Evolutionary conservation across 2,329 filamentous ascomycete species (phyloP).

Genomic region (Xenosphaeropsis pyriputrescens): DNA sequence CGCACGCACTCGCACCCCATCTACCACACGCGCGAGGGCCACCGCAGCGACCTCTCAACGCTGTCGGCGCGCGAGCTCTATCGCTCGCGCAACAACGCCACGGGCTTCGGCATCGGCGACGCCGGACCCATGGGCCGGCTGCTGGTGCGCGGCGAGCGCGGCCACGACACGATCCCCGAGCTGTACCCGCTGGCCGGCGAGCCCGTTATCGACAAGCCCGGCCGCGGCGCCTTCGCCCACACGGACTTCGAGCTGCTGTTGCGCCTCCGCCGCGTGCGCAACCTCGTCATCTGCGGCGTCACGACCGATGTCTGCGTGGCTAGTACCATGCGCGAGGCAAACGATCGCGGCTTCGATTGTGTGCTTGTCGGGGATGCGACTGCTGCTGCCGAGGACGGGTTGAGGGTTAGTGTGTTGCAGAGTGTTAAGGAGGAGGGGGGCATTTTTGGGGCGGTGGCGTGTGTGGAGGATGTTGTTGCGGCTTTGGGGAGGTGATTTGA

Average conservation of each 20-base stretch:
- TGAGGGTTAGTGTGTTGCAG: conserved; percentile 2
- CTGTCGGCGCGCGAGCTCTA: conserved; percentile 36
- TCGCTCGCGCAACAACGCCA: conserved; percentile 33
- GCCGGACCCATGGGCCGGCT: conserved; percentile 40
- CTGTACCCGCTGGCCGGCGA: conserved; percentile 15
- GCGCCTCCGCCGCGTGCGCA: conserved; percentile 16
- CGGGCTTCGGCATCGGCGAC: conserved; percentile 25
- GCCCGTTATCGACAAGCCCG: conserved; percentile 19
- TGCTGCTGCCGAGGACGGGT: conserved; percentile 5
- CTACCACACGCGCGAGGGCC: conserved; percentile 35
- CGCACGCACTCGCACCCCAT: conserved; percentile 25
- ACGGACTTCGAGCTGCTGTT: conserved; percentile 20
- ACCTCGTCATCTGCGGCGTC: conserved; percentile 18
- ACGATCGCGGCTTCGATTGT: conserved; percentile 19
- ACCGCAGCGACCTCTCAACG: conserved; percentile 38
- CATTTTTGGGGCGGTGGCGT: conserved; percentile 20
- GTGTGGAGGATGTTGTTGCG: conserved; percentile 1
- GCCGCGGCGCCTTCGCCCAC: conserved; percentile 20
- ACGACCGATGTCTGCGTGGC: conserved; percentile 22
- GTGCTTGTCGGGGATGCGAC: conserved; percentile 16
- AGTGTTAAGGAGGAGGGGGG: conserved; percentile 13
- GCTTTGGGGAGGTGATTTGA: neutral
- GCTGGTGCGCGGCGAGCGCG: conserved; percentile 40
- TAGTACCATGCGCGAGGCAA: conserved; percentile 20
- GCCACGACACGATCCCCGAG: conserved; percentile 39